Percentiles rank a stretch among this genome's conserved stretches.
These are phyloP conservation scores for Fraxinus anomala DNA, from an alignment of 257 asterid genomes.

Conservation along the genomic window DNA sequence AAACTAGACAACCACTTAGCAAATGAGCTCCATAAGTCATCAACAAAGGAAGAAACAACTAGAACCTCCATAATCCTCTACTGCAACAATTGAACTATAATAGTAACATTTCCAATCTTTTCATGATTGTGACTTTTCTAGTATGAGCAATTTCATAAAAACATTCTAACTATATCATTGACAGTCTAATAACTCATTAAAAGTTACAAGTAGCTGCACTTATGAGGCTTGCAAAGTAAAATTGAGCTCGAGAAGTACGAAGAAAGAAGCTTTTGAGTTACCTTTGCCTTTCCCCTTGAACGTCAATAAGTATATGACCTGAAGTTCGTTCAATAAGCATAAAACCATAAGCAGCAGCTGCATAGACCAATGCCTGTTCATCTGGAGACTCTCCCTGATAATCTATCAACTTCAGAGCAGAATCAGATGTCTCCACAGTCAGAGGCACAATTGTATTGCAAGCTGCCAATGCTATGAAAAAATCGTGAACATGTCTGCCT, in stretches of 20 bases:
- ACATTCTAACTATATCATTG: constrained; percentile 7
- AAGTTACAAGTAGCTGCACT: neutral
- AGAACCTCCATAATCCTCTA: constrained; percentile 10
- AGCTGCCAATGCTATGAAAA: constrained; percentile 91
- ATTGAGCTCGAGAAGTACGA: constrained; percentile 12
- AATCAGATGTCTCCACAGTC: constrained; percentile 71
- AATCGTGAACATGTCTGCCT: constrained; percentile 61
- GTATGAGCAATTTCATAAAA: neutral
- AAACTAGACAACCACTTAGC: constrained; percentile 6
- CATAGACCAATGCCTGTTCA: constrained; percentile 97
- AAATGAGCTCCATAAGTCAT: constrained; percentile 16
- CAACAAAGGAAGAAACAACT: neutral
- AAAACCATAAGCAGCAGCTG: constrained; percentile 94
- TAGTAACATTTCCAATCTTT: constrained; percentile 8
- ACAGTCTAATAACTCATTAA: constrained; percentile 5
- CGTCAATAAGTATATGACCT: constrained; percentile 77
- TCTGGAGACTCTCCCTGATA: constrained; percentile 99
- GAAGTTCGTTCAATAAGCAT: constrained; percentile 96
- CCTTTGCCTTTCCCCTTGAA: constrained; percentile 93
- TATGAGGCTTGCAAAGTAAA: constrained; percentile 10
- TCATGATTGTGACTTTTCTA: neutral
- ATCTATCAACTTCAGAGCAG: constrained; percentile 71
- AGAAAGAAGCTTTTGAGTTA: constrained; percentile 32
- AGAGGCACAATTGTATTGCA: constrained; percentile 98
- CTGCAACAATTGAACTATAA: constrained; percentile 19